phyloP scores from a whole-genome alignment of 176 grass and related monocot species.

The Oryza officinalis region DNA sequence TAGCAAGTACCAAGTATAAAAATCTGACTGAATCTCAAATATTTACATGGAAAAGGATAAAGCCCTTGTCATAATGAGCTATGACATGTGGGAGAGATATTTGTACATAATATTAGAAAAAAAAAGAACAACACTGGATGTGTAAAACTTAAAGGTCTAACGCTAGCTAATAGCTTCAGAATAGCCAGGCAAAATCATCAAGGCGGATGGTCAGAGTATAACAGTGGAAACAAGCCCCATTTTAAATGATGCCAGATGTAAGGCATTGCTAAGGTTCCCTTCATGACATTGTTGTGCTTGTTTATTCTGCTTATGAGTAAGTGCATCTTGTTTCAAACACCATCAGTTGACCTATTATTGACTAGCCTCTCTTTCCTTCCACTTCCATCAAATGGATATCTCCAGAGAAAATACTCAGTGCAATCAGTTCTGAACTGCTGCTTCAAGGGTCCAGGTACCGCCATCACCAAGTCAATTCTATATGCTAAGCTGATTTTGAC shows the following conservation, averaged over 20 bases:
- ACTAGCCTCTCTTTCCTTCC: constrained; percentile 35
- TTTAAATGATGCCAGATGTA: constrained; percentile 26
- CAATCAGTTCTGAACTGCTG: constrained; percentile 24
- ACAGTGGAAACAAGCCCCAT: constrained; percentile 44
- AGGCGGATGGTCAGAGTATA: constrained; percentile 25
- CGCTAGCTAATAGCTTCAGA: constrained; percentile 43
- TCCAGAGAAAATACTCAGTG: constrained; percentile 31
- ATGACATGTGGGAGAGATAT: constrained; percentile 8
- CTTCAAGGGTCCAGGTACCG: constrained; percentile 38
- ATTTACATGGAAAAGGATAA: constrained; percentile 46
- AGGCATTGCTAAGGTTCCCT: constrained; percentile 28
- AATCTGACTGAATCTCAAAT: constrained; percentile 23
- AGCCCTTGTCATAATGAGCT: constrained; percentile 34
- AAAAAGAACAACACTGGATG: constrained; percentile 20
- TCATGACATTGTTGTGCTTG: constrained; percentile 23
- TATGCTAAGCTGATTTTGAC: constrained; percentile 35
- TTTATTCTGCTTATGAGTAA: constrained; percentile 42
- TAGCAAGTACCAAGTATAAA: constrained; percentile 35
- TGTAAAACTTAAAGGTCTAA: constrained; percentile 29
- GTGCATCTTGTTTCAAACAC: constrained; percentile 43
- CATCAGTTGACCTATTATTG: constrained; percentile 40
- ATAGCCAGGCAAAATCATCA: constrained; percentile 12
- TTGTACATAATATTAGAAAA: constrained; percentile 34
- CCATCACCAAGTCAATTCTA: constrained; percentile 27
- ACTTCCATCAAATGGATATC: constrained; percentile 38